Conservation (phyloP, 2,329 filamentous ascomycete genomes). For the Penicillium frequentans region DNA sequence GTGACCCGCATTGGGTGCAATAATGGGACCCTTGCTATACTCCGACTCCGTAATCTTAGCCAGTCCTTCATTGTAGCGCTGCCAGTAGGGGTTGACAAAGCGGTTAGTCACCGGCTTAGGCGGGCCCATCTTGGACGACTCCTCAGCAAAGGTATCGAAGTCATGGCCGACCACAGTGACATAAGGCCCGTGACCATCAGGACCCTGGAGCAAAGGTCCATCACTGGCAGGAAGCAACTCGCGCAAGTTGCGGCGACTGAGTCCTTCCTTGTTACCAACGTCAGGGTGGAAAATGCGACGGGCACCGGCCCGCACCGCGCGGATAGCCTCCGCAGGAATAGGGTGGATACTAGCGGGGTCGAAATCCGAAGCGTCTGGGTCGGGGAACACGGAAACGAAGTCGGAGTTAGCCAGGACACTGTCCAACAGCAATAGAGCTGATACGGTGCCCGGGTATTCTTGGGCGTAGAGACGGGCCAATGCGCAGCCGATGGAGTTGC, state of each 20-base stretch:
- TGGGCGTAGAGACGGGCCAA: conserved; percentile 55
- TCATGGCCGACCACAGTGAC: conserved; percentile 57
- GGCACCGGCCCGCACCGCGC: not conserved
- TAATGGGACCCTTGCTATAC: conserved; percentile 46
- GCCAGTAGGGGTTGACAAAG: conserved; percentile 58
- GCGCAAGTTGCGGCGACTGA: conserved; percentile 50
- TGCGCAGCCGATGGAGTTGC: conserved; percentile 55
- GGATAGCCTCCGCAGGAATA: not conserved
- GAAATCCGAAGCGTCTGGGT: conserved; percentile 47
- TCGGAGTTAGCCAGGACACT: conserved; percentile 60
- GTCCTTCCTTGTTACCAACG: conserved; percentile 51
- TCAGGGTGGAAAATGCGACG: conserved; percentile 12
- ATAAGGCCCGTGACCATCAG: conserved; percentile 36
- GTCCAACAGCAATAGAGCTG: conserved; percentile 55
- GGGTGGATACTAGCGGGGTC: conserved; percentile 5
- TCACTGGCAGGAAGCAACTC: conserved; percentile 47
- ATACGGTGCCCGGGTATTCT: conserved; percentile 46
- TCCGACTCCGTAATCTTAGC: conserved; percentile 43
- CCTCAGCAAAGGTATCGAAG: conserved; percentile 52
- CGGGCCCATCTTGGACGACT: conserved; percentile 38
- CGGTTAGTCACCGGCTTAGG: conserved; percentile 45
- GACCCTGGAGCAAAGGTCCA: conserved; percentile 42
- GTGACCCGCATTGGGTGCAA: conserved; percentile 53
- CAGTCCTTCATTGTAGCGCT: conserved; percentile 55
- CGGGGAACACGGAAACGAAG: conserved; percentile 56